Base-by-base conservation (phyloP, 2,329 filamentous ascomycete species). In the Alternaria sp. region DNA sequence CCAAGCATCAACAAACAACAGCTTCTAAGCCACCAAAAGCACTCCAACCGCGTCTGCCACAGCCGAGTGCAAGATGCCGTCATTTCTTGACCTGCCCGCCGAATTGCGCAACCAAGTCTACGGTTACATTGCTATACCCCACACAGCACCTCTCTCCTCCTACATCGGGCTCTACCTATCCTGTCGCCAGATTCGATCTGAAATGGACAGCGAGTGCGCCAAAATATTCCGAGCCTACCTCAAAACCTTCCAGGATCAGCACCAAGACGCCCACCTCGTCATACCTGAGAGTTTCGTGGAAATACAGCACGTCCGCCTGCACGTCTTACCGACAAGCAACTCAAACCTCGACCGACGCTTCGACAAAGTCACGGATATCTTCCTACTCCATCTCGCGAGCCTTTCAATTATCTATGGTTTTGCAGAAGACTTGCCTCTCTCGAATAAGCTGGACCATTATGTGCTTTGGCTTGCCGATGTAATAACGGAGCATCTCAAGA, bases 381-480 rank as follows among this genome's bases (percentile, higher is more conserved):
- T 11, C 5, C 11, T 1, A 3, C 40, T 44, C 40, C n/a, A 44
- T 44, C 40, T 44, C 1, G 40, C 40, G 11, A 44, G 40, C 17
- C 40, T 44, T 19, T 44, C n/a, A 0, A 44, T 44, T 2, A 44
- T 44, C 17, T 2, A 44, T 2, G 6, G 2, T 8, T 36, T 36
- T 3, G 0, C 32, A 8, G 32, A 9, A 9, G 32, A 36, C 2
- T 36, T n/a, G 32, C 15, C 7, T 8, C 15, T 36, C 4, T n/a
- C 6, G 32, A 4, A 5, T n/a, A 0, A 36, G 13, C 0, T 0
- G 13, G 4, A 5, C 13, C 3, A 15, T 36, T 0, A 0, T 36
- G 1, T 36, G 3, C 13, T 36, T 36, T 9, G 3, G 32, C 13
- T n/a, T 36, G 32, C 4, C 1, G 32, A 36, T n/a, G 32, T 4